These are phyloP conservation scores for Aspergillus nomiae DNA, from an alignment of 2,329 filamentous ascomycete species.

Conservation along the genomic window DNA sequence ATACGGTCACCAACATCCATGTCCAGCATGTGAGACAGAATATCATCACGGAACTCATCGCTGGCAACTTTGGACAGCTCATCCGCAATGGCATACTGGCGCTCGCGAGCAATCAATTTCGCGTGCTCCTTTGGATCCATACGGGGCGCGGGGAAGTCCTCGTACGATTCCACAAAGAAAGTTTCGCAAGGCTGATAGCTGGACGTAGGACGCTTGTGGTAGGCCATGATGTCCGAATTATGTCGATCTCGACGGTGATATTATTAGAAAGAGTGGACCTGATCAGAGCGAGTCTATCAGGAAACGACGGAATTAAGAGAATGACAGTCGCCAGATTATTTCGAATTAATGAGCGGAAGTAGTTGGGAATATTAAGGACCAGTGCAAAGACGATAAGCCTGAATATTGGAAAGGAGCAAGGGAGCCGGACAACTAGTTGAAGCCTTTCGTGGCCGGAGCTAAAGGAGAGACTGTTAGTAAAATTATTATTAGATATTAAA, in stretches of 20 bases:
- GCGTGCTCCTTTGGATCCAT: slow-evolving; percentile 74
- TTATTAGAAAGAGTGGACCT: slow-evolving; percentile 47
- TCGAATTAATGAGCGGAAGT: slow-evolving; percentile 58
- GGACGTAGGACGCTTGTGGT: slow-evolving; percentile 52
- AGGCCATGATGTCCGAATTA: slow-evolving; percentile 54
- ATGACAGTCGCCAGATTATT: slow-evolving; percentile 52
- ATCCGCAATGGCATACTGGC: slow-evolving; percentile 84
- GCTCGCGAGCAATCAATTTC: slow-evolving; percentile 76
- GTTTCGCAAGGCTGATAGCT: slow-evolving; percentile 67
- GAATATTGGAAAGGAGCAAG: slow-evolving; percentile 33
- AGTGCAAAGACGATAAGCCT: slow-evolving; percentile 44
- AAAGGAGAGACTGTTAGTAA: slow-evolving; percentile 35
- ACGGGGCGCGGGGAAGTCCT: slow-evolving; percentile 52
- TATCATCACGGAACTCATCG: slow-evolving; percentile 92
- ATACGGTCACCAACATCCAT: slow-evolving; percentile 69
- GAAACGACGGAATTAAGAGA: slow-evolving; percentile 51
- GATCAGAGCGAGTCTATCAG: slow-evolving; percentile 36
- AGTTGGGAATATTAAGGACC: slow-evolving; percentile 57
- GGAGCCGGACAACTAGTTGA: slow-evolving; percentile 30
- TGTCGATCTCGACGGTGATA: slow-evolving; percentile 25
- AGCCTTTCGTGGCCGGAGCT: slow-evolving; percentile 37
- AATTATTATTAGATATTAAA: slow-evolving; percentile 25
- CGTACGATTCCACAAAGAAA: slow-evolving; percentile 66
- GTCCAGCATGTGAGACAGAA: slow-evolving; percentile 88
- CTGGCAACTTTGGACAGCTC: slow-evolving; percentile 82